Conservation (phyloP, 306 rosid species). For the Sicyos baderoa region DNA sequence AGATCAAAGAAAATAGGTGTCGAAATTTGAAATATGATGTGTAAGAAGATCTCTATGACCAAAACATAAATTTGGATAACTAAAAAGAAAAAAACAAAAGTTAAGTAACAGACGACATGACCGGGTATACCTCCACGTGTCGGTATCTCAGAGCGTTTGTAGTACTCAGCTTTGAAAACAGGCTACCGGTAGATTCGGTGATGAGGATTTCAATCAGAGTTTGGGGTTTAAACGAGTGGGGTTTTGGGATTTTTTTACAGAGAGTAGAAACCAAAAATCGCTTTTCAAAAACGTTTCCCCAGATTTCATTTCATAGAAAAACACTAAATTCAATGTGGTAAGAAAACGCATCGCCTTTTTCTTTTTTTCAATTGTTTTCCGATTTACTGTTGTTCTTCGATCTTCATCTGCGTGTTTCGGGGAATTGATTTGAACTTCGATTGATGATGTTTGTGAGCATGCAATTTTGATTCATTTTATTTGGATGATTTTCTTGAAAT, state of each 20-base stretch:
- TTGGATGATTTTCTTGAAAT: not conserved
- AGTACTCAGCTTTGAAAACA: slow-evolving; percentile 39
- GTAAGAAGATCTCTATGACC: too few relatives aligned
- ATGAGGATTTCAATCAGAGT: slow-evolving; percentile 17
- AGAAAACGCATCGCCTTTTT: not conserved
- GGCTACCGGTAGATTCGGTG: slow-evolving; percentile 47
- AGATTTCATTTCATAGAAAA: too few relatives aligned
- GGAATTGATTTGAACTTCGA: slow-evolving; percentile 29
- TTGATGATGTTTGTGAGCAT: slow-evolving; percentile 29
- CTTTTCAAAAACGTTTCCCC: slow-evolving; percentile 24
- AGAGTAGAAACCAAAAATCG: slow-evolving; percentile 22
- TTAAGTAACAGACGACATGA: too few relatives aligned
- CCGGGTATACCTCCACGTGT: too few relatives aligned
- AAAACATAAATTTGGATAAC: too few relatives aligned
- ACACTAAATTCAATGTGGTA: too few relatives aligned
- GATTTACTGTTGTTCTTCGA: not conserved
- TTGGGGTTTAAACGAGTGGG: slow-evolving; percentile 72
- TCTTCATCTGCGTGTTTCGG: not conserved
- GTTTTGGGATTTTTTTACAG: slow-evolving; percentile 34
- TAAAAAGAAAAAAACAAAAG: too few relatives aligned
- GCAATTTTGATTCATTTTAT: slow-evolving; percentile 25
- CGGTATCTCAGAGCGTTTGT: not conserved
- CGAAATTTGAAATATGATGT: too few relatives aligned
- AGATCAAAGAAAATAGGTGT: too few relatives aligned
- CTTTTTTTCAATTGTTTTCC: not conserved